phyloP scores from a whole-genome alignment of 768 basidiomycete species.

The Mrakia hoshinonis region DNA sequence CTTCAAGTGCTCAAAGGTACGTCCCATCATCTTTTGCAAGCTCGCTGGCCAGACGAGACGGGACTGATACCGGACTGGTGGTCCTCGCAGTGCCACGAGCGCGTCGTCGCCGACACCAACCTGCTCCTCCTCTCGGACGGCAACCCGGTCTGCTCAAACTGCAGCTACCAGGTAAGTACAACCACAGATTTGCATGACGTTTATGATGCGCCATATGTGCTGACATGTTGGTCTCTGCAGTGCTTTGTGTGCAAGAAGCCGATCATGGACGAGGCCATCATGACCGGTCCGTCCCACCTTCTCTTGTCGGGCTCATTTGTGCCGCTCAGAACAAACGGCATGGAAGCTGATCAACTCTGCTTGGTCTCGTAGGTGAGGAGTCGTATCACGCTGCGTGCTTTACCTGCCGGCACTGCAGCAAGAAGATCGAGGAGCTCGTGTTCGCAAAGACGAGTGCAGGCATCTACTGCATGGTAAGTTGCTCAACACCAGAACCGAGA shows the following conservation, averaged over 20 bases:
- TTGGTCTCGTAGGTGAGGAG: slow-evolving; percentile 57
- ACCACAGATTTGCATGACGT: neutral
- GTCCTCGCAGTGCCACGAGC: slow-evolving; percentile 27
- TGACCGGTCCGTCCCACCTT: slow-evolving; percentile 54
- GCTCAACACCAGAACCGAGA: neutral
- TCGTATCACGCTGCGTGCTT: slow-evolving; percentile 98
- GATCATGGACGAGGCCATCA: slow-evolving; percentile 97
- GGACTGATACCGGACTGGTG: neutral
- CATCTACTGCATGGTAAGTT: slow-evolving; percentile 67
- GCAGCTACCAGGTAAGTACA: slow-evolving; percentile 40
- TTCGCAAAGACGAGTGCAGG: slow-evolving; percentile 98
- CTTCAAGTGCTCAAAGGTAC: slow-evolving; percentile 82
- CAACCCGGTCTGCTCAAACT: slow-evolving; percentile 61
- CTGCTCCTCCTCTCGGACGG: slow-evolving; percentile 94
- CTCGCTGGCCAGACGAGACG: neutral
- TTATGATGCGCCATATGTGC: neutral
- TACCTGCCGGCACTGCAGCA: slow-evolving; percentile 90
- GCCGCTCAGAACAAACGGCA: neutral
- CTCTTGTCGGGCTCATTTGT: neutral
- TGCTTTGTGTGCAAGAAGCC: slow-evolving; percentile 91
- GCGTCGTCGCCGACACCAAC: slow-evolving; percentile 70
- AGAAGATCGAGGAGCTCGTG: slow-evolving; percentile 92
- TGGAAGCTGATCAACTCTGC: neutral
- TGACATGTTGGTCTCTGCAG: slow-evolving; percentile 52
- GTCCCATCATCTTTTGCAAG: neutral